Percentiles rank a stretch among this genome's conserved stretches.
These are phyloP conservation scores for Hansenula anomala DNA, from an alignment of 1,139 yeast species.

Conservation along the genomic window DNA sequence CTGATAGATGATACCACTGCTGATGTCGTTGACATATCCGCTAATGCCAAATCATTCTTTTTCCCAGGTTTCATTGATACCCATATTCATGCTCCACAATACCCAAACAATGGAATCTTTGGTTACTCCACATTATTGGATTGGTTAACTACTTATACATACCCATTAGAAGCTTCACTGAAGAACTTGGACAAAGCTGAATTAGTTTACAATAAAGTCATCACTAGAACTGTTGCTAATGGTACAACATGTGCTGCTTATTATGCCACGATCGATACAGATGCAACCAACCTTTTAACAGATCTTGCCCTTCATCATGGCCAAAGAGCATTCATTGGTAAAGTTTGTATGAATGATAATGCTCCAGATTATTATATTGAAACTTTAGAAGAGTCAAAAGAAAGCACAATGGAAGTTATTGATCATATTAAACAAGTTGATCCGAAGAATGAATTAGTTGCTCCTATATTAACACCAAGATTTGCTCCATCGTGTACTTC, in stretches of 20 bases:
- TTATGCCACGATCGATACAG: constrained; percentile 81
- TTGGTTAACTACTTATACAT: constrained; percentile 85
- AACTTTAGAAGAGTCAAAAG: constrained; percentile 50
- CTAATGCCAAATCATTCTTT: constrained; percentile 45
- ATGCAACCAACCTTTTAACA: constrained; percentile 72
- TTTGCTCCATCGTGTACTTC: constrained; percentile 88
- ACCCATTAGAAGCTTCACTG: constrained; percentile 72
- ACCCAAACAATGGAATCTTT: constrained; percentile 90
- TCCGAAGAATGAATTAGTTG: constrained; percentile 43
- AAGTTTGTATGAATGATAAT: constrained; percentile 84
- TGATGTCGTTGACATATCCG: constrained; percentile 23
- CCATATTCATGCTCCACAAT: constrained; percentile 95
- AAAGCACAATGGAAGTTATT: constrained; percentile 54
- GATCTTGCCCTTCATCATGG: constrained; percentile 62
- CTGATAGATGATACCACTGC: neutral
- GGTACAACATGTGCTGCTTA: constrained; percentile 95
- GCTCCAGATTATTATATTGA: constrained; percentile 71
- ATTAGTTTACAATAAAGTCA: constrained; percentile 58
- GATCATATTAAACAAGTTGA: constrained; percentile 42
- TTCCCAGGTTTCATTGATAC: constrained; percentile 95
- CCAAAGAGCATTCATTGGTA: constrained; percentile 88
- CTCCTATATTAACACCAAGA: constrained; percentile 85
- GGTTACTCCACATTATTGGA: constrained; percentile 81
- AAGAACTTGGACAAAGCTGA: constrained; percentile 49
- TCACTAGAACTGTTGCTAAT: constrained; percentile 57